Evolutionary conservation across 768 basidiomycete genomes (phyloP), one percentile per base, ranked within the genome.

Genomic region (Boletus rufocinnamomeus): DNA sequence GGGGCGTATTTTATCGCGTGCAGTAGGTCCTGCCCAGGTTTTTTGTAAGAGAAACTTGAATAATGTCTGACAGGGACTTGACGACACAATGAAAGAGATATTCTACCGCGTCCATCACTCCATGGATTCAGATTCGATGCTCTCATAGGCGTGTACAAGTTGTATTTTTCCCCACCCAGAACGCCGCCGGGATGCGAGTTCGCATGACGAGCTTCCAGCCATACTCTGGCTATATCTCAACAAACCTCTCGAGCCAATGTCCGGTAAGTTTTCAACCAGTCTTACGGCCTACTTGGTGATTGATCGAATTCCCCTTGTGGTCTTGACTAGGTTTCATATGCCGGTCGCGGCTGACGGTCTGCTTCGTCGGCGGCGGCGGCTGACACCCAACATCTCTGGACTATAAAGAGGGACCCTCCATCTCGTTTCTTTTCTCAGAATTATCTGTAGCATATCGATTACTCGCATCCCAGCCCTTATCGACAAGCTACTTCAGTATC

Each of bases 321-420:
- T 44, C 41, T 34, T 9, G 52, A 62, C 53, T 34, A 23, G 11
- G 41, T 56, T 10, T 44, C 53, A 11, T 25, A 23, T n/a, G 0
- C 8, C 35, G 9, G 37, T 13, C 27, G 59, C 14, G 63, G 65
- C 63, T 65, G 63, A 65, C 59, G 28, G 58, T 65, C 56, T 23
- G 17, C 62, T 1, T 54, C 30, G 34, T 25, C 56, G 50, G 47
- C 23, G 6, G 17, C 16, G 30, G 58, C 50, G 62, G 56, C 58
- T 61, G 54, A 54, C 38, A 50, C 41, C 44, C 34, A 57, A 41
- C 41, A 9, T 40, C 19, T 13, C 19, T 44, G 44, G 41, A 27
- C 44, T 56, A 68, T 68, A 63, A 62, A 59, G 37, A 10, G n/a
- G 13, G 19, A 19, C 27, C 23, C 19, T 37, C 27, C 27, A 28